Conservation (phyloP, 495 filamentous ascomycete genomes). For the Trichoderma gamsii region DNA sequence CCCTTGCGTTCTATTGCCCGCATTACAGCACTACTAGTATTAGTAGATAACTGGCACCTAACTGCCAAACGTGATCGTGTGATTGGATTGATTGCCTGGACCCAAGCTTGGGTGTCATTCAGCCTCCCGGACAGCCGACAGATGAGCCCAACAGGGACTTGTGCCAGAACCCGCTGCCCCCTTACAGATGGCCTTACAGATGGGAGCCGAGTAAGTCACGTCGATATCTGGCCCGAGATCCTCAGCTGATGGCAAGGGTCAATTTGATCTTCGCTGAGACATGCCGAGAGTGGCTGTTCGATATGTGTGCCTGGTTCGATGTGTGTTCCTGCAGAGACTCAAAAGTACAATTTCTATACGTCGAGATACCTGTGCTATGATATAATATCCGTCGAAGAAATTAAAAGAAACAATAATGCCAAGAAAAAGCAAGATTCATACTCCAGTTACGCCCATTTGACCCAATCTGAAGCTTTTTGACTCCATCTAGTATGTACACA, state of each 20-base stretch:
- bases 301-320: too few relatives aligned
- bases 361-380: too few relatives aligned
- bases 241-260: neutral
- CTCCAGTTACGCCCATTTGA: neutral
- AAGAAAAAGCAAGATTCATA: neutral
- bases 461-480: slow-evolving; percentile 1
- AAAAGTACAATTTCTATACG: too few relatives aligned
- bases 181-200: neutral
- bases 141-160: neutral
- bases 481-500: neutral
- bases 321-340: too few relatives aligned
- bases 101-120: neutral
- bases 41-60: too few relatives aligned
- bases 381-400: neutral
- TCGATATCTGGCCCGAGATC: neutral
- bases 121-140: neutral
- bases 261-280: too few relatives aligned
- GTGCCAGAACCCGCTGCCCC: slow-evolving; percentile 4
- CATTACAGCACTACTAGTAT: neutral
- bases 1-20: neutral
- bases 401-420: neutral
- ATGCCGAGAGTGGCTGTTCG: too few relatives aligned
- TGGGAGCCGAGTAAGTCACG: neutral
- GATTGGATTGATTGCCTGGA: neutral
- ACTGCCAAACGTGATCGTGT: too few relatives aligned